Percentiles rank a stretch among this genome's conserved stretches.
Evolutionary conservation across 139 green algal genomes (phyloP).

Genomic region (Chlamydomonas asymmetrica): DNA sequence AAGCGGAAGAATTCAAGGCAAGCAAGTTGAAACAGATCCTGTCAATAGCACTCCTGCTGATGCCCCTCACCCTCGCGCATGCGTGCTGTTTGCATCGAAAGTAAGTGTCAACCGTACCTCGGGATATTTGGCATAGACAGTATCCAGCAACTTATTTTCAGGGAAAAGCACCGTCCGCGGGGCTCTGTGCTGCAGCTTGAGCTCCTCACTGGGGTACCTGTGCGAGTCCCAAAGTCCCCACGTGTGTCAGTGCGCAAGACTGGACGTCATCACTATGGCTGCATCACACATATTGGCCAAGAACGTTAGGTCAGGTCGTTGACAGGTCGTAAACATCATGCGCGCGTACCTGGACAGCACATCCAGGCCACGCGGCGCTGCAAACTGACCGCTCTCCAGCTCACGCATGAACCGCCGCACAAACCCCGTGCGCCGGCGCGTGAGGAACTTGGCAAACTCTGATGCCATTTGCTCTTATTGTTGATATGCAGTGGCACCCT

Average conservation of each 20-base stretch:
- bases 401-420: conserved; percentile 36
- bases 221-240: neutral
- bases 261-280: too few relatives aligned
- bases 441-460: too few relatives aligned
- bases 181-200: neutral
- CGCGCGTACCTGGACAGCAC: conserved; percentile 6
- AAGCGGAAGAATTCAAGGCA: neutral
- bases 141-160: conserved; percentile 1
- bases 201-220: conserved; percentile 34
- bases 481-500: too few relatives aligned
- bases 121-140: conserved; percentile 11
- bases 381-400: conserved; percentile 22
- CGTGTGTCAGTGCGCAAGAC: too few relatives aligned
- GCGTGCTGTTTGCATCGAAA: too few relatives aligned
- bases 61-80: neutral
- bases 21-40: neutral
- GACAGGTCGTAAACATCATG: too few relatives aligned
- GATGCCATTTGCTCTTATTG: too few relatives aligned
- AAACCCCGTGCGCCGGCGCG: too few relatives aligned
- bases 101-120: conserved; percentile 27
- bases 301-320: too few relatives aligned
- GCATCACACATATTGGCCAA: too few relatives aligned
- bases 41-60: neutral
- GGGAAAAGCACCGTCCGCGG: neutral
- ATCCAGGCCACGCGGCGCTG: conserved; percentile 9